These are phyloP conservation scores for Tetracladium setigerum DNA, from an alignment of 495 filamentous ascomycete genomes.

Conservation along the genomic window DNA sequence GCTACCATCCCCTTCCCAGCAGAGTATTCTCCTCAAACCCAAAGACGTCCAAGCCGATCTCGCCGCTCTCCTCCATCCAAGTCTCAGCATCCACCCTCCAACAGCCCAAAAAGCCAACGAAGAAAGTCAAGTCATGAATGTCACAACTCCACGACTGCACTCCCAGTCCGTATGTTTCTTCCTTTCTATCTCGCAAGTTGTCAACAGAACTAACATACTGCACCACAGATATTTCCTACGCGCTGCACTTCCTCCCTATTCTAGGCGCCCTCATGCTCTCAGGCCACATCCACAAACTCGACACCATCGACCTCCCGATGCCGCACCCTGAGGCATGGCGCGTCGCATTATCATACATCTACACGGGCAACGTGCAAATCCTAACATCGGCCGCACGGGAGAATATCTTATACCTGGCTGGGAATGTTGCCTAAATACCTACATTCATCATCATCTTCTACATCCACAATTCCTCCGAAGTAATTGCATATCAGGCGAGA, in stretches of 20 bases:
- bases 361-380: slow-evolving; percentile 40
- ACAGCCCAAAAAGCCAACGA: not conserved
- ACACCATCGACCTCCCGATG: slow-evolving; percentile 47
- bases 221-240: slow-evolving; percentile 39
- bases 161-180: slow-evolving; percentile 39
- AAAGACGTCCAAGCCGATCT: slow-evolving; percentile 8
- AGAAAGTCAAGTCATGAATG: not conserved
- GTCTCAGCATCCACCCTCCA: not conserved
- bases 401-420: slow-evolving; percentile 46
- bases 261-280: slow-evolving; percentile 44
- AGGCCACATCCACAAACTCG: slow-evolving; percentile 38
- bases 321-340: slow-evolving; percentile 46
- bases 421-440: slow-evolving; percentile 21
- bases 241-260: slow-evolving; percentile 38
- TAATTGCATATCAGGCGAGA: no score
- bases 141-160: slow-evolving; percentile 5
- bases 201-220: not conserved
- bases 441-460: no score
- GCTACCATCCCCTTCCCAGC: slow-evolving; percentile 19
- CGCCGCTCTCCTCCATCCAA: slow-evolving; percentile 3
- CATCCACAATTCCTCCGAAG: no score
- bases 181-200: not conserved
- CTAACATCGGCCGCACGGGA: slow-evolving; percentile 33
- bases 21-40: not conserved
- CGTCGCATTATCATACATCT: slow-evolving; percentile 40